Conservation (phyloP, 352 stramenopile genomes). For the Phytophthora multivora region DNA sequence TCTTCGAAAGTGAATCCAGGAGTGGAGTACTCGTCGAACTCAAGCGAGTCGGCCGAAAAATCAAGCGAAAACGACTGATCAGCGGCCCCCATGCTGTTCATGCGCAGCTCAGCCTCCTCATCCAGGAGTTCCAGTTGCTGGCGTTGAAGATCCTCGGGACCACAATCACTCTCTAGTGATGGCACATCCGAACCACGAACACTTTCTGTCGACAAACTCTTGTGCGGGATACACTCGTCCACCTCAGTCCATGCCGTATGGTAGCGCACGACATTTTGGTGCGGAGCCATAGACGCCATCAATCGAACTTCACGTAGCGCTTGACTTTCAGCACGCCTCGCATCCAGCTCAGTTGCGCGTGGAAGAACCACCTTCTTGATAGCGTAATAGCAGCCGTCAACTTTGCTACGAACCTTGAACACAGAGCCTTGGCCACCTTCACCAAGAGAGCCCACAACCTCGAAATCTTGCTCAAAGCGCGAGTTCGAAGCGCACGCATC, state of each 20-base stretch:
- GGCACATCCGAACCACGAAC: constrained; percentile 42
- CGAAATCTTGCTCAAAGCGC: constrained; percentile 79
- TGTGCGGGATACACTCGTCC: constrained; percentile 33
- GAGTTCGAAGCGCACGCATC: constrained; percentile 26
- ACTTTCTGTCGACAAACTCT: constrained; percentile 37
- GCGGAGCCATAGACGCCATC: constrained; percentile 72
- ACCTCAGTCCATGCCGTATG: constrained; percentile 83
- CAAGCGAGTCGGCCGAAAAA: constrained; percentile 53
- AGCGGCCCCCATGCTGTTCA: constrained; percentile 19
- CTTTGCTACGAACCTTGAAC: constrained; percentile 74
- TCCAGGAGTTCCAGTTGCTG: constrained; percentile 40
- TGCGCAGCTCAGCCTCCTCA: constrained; percentile 33
- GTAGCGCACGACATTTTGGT: constrained; percentile 82
- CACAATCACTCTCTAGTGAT: constrained; percentile 30
- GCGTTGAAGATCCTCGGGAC: constrained; percentile 22
- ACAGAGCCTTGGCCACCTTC: constrained; percentile 77
- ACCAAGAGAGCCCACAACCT: constrained; percentile 62
- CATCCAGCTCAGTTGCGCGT: constrained; percentile 44
- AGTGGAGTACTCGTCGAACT: constrained; percentile 61
- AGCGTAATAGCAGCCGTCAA: constrained; percentile 76
- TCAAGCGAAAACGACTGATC: constrained; percentile 63
- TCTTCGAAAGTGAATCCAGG: constrained; percentile 67
- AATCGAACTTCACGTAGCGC: constrained; percentile 75
- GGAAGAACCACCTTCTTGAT: constrained; percentile 79
- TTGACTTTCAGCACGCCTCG: constrained; percentile 51